A percentile compares a stretch with the other conserved stretches of the same genome.
Conservation (phyloP, 2,329 filamentous ascomycete genomes). For the Penicillium sp. region DNA sequence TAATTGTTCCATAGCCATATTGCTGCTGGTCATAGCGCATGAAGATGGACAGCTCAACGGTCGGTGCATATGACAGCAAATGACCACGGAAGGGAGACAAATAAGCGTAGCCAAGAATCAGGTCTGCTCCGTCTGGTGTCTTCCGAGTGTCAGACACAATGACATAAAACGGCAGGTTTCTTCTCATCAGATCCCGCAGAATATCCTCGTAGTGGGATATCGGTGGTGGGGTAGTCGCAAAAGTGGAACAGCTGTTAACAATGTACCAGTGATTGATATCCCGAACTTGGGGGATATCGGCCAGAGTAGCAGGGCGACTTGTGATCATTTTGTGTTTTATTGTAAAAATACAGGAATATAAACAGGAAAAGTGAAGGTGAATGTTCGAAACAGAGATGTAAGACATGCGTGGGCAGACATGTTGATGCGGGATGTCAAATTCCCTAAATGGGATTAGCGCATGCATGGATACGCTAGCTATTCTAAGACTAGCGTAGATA, state of each 20-base stretch:
- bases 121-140: slow-evolving; percentile 1
- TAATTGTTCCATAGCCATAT: slow-evolving; percentile 32
- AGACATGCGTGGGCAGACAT: background rate
- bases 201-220: slow-evolving; percentile 29
- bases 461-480: background rate
- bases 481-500: background rate
- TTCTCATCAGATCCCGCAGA: slow-evolving; percentile 23
- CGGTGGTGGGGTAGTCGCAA: slow-evolving; percentile 31
- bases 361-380: background rate
- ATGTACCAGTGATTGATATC: slow-evolving; percentile 41
- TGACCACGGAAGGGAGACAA: slow-evolving; percentile 36
- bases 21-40: slow-evolving; percentile 35
- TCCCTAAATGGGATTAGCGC: background rate
- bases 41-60: slow-evolving; percentile 43
- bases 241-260: slow-evolving; percentile 34
- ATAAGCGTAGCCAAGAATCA: slow-evolving; percentile 37
- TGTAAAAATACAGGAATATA: background rate
- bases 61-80: slow-evolving; percentile 40
- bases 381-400: background rate
- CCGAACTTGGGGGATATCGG: slow-evolving; percentile 36
- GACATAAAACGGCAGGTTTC: slow-evolving; percentile 40
- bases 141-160: slow-evolving; percentile 25
- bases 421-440: slow-evolving; percentile 1
- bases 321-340: slow-evolving; percentile 2
- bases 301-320: slow-evolving; percentile 33